These are phyloP conservation scores for Cytospora chrysosperma DNA, from an alignment of 2,329 filamentous ascomycete genomes.

Conservation along the genomic window DNA sequence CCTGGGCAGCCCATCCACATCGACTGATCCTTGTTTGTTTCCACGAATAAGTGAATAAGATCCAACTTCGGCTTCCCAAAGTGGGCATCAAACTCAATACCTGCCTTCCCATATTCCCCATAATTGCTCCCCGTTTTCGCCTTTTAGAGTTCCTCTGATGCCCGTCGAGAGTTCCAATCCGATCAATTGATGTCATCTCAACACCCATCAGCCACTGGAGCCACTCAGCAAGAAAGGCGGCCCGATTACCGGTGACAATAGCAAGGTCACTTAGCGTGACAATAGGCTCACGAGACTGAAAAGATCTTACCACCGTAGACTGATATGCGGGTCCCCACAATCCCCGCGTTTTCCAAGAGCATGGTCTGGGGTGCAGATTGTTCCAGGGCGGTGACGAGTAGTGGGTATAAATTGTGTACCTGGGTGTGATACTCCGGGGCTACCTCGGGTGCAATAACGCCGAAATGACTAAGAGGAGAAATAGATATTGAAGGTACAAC, in stretches of 20 bases:
- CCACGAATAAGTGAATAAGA: too few species aligned
- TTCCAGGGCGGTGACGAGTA: not conserved
- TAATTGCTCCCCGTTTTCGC: too few species aligned
- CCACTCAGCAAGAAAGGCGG: not conserved
- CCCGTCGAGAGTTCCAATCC: not conserved
- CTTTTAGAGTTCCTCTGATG: too few species aligned
- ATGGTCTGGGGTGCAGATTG: conserved; percentile 13
- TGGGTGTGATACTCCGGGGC: not conserved
- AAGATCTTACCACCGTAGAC: not conserved
- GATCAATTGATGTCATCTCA: not conserved
- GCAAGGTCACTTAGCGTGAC: not conserved
- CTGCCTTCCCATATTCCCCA: not conserved
- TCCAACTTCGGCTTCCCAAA: too few species aligned
- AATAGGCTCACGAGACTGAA: conserved; percentile 6
- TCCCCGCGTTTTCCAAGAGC: conserved; percentile 6
- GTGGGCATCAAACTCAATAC: not conserved
- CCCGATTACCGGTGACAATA: not conserved
- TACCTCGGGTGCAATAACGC: not conserved
- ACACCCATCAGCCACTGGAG: not conserved
- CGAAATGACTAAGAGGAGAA: not conserved
- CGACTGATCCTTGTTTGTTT: not conserved
- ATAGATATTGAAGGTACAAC: not conserved
- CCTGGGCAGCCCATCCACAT: not conserved
- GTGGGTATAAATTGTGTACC: not conserved
- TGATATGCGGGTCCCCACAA: conserved; percentile 6